Conservation (phyloP, 2,329 filamentous ascomycete genomes). For the Fusarium oligoseptatum region DNA sequence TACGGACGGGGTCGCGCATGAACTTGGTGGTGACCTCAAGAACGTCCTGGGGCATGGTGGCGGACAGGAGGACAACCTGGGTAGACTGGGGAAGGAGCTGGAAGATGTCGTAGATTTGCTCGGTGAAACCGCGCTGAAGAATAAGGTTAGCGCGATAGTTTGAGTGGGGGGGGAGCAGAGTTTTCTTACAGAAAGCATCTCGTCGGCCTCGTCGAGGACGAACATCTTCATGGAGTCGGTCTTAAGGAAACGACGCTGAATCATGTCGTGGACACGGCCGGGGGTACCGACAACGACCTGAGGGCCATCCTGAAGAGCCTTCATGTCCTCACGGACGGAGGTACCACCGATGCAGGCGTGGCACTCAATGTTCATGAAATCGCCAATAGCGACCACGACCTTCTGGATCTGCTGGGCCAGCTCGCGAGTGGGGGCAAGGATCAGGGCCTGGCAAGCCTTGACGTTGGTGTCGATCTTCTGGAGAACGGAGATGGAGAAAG, state of each 20-base stretch:
- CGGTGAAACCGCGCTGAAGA: conserved; percentile 91
- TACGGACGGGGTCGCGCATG: conserved; percentile 99
- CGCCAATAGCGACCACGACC: conserved; percentile 97
- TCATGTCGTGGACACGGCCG: conserved; percentile 99
- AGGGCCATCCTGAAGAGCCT: conserved; percentile 93
- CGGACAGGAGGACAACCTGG: conserved; percentile 97
- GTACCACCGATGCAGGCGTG: conserved; percentile 99
- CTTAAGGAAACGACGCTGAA: conserved; percentile 96
- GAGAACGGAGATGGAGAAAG: conserved; percentile 98
- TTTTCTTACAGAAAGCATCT: conserved; percentile 89
- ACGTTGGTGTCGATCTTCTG: conserved; percentile 97
- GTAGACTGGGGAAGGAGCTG: conserved; percentile 97
- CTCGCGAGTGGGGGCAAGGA: conserved; percentile 97
- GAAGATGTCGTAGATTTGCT: conserved; percentile 99
- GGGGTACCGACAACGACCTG: conserved; percentile 98
- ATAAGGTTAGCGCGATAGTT: conserved; percentile 51
- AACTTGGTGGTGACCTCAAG: conserved; percentile 99
- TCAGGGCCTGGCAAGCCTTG: conserved; percentile 98
- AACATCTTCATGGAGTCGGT: conserved; percentile 99
- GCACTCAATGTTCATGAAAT: conserved; percentile 99
- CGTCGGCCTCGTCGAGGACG: conserved; percentile 98
- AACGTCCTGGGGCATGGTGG: conserved; percentile 99
- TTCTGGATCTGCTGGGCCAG: conserved; percentile 99
- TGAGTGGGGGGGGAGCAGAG: not conserved
- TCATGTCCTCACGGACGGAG: conserved; percentile 98